Evolutionary conservation across 1,139 yeast genomes (phyloP).

Genomic region (Geotrichum histeridarum): DNA sequence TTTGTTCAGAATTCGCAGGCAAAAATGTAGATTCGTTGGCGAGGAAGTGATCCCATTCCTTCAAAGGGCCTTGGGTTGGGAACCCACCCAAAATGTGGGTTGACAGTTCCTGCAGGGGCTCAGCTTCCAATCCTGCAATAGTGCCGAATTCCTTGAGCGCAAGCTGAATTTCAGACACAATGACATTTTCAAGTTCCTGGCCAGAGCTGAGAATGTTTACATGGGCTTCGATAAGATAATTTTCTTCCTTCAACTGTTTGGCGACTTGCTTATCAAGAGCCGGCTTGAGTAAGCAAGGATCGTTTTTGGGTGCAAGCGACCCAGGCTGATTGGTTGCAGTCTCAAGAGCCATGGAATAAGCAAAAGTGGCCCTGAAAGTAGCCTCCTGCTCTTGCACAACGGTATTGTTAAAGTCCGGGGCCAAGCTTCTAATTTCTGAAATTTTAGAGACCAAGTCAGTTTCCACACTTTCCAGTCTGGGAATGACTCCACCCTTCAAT

Average conservation of each 20-base stretch:
- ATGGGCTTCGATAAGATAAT: slow-evolving; percentile 80
- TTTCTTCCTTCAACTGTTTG: slow-evolving; percentile 76
- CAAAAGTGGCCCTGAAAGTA: slow-evolving; percentile 40
- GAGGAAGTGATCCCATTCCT: slow-evolving; percentile 87
- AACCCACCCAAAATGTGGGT: slow-evolving; percentile 69
- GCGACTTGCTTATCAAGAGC: slow-evolving; percentile 70
- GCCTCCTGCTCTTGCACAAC: slow-evolving; percentile 63
- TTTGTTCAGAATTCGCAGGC: slow-evolving; percentile 63
- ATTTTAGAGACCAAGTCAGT: slow-evolving; percentile 77
- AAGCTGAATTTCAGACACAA: slow-evolving; percentile 78
- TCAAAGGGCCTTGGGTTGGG: slow-evolving; percentile 65
- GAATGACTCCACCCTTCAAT: slow-evolving; percentile 61
- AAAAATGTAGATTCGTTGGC: slow-evolving; percentile 71
- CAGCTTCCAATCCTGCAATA: slow-evolving; percentile 27
- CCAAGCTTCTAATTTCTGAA: slow-evolving; percentile 75
- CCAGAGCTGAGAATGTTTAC: slow-evolving; percentile 84
- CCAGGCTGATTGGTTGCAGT: slow-evolving; percentile 33
- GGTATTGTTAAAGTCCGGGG: slow-evolving; percentile 75
- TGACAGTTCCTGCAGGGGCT: slow-evolving; percentile 41
- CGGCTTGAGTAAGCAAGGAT: slow-evolving; percentile 75
- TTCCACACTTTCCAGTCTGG: slow-evolving; percentile 79
- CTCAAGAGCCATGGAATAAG: slow-evolving; percentile 31
- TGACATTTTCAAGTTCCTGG: slow-evolving; percentile 81
- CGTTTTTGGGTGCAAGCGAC: slow-evolving; percentile 48
- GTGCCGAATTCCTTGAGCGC: slow-evolving; percentile 70